Evolutionary conservation across 2,329 filamentous ascomycete genomes (phyloP), one percentile per base, ranked within the genome.

Genomic region (Cladosporium sp.): DNA sequence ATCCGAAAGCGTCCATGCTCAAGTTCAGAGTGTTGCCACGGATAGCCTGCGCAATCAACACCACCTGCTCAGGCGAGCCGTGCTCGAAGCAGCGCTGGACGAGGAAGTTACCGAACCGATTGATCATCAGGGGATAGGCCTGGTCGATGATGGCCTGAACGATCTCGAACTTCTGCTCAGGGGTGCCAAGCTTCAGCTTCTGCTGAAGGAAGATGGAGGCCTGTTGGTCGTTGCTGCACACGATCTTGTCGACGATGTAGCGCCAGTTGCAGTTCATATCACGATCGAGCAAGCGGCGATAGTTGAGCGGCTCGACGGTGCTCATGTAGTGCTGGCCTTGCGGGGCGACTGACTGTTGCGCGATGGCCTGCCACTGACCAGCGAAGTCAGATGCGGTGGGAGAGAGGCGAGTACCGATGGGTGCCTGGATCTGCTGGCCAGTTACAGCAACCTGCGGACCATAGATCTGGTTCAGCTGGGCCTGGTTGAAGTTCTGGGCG

Each of bases 1-100:
- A 99, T 26, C 95, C 95, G 77, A 99, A 99, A 0, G 96, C 92
- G 78, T 99, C 96, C 94, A 98, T 98, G 70, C 94, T 98, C 60
- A 99, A 86, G 69, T 88, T 95, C 71, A 99, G 84, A 15, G 94
- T 97, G 74, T 97, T 96, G 65, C 94, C 94, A 72, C 93, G 90
- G 74, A 99, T 97, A 32, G 92, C 89, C 77, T 96, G 90, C 34
- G 95, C 95, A 78, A 99, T 99, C 72, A 93, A 91, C 78, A 97
- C 88, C 72, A 99, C 89, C 79, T 99, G 95, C 74, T 97, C 93
- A 0, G 92, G 89, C 15, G 93, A 96, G 60, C 96, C 95, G 77
- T 99, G 95, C 80, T 99, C 96, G 77, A 99, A 99, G 84, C 95
- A 99, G 74, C 95, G 92, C 80, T 99, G 95, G 58, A 99, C 93